Conservation (phyloP, 1,284 basidiomycete species). For the Ceratobasidium sp. region DNA sequence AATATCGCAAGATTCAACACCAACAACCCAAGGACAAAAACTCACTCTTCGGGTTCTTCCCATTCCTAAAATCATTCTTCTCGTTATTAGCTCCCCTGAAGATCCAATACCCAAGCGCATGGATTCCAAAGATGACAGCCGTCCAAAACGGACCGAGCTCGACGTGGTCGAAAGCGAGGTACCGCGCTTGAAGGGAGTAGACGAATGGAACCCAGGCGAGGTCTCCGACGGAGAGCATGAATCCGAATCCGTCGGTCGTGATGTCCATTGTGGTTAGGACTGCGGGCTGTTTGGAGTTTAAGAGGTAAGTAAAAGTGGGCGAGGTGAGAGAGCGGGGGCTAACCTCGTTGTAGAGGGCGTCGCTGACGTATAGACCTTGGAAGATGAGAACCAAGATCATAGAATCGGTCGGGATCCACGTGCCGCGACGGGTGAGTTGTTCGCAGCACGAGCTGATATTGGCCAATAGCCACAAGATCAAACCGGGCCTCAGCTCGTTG, state of each 20-base stretch:
- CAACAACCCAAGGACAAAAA: slow-evolving; percentile 15
- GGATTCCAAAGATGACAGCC: slow-evolving; percentile 74
- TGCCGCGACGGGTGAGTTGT: slow-evolving; percentile 85
- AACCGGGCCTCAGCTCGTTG: slow-evolving; percentile 94
- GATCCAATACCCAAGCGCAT: slow-evolving; percentile 89
- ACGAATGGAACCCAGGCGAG: slow-evolving; percentile 96
- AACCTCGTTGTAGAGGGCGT: slow-evolving; percentile 92
- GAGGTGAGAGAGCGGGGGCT: slow-evolving; percentile 48
- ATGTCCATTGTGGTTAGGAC: slow-evolving; percentile 99
- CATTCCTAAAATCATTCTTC: slow-evolving; percentile 96
- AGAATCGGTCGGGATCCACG: slow-evolving; percentile 82
- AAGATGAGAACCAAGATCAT: slow-evolving; percentile 92
- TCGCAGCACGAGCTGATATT: slow-evolving; percentile 94
- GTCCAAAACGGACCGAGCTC: slow-evolving; percentile 80
- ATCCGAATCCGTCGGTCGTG: slow-evolving; percentile 97
- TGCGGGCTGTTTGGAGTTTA: slow-evolving; percentile 64
- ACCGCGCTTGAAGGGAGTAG: slow-evolving; percentile 95
- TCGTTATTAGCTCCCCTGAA: slow-evolving; percentile 92
- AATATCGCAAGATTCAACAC: not conserved
- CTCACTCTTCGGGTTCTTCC: slow-evolving; percentile 89
- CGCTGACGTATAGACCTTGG: slow-evolving; percentile 90
- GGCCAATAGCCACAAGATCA: slow-evolving; percentile 95
- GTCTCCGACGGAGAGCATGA: slow-evolving; percentile 97
- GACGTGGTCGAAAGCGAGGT: slow-evolving; percentile 88
- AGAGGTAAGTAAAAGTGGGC: not conserved